A percentile compares a stretch with the other conserved stretches of the same genome.
Evolutionary conservation across 2,329 filamentous ascomycete species (phyloP).

Genomic region (Trichoderma endophyticum): DNA sequence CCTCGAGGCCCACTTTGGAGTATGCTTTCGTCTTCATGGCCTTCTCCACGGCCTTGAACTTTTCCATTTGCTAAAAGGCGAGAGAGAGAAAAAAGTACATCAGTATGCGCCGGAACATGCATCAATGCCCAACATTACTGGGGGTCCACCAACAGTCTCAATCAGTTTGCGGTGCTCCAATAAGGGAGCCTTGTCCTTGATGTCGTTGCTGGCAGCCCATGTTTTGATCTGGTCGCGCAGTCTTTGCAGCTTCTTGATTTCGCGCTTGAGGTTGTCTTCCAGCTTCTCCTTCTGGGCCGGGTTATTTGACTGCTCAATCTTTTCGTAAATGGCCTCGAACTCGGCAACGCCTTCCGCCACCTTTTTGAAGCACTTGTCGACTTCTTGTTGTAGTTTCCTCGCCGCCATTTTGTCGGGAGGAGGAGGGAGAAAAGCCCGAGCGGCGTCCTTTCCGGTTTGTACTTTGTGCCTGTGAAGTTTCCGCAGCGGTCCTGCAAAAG

Average conservation of each 20-base stretch:
- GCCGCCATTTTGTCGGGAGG: slow-evolving; percentile 69
- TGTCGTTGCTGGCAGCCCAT: slow-evolving; percentile 97
- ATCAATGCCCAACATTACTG: slow-evolving; percentile 11
- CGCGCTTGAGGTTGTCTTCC: slow-evolving; percentile 95
- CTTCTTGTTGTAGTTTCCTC: slow-evolving; percentile 95
- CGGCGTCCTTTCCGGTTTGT: slow-evolving; percentile 10
- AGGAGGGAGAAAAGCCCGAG: slow-evolving; percentile 10
- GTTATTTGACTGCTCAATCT: slow-evolving; percentile 91
- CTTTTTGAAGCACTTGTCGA: slow-evolving; percentile 99
- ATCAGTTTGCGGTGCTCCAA: slow-evolving; percentile 93
- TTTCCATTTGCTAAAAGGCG: slow-evolving; percentile 83
- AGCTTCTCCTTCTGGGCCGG: slow-evolving; percentile 96
- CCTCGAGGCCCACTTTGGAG: slow-evolving; percentile 93
- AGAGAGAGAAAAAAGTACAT: background rate
- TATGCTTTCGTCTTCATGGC: slow-evolving; percentile 99
- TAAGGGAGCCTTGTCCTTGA: slow-evolving; percentile 97
- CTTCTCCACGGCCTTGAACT: slow-evolving; percentile 99
- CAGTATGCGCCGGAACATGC: slow-evolving; percentile 12
- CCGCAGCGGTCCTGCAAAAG: background rate
- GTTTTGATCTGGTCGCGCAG: slow-evolving; percentile 99
- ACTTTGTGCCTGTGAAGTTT: background rate
- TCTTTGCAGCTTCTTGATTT: slow-evolving; percentile 99
- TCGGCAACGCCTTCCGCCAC: slow-evolving; percentile 87
- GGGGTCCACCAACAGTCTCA: slow-evolving; percentile 71
- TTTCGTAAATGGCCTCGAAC: slow-evolving; percentile 95